Conservation (phyloP, 768 basidiomycete genomes). For the Leccinum aurantiacum region DNA sequence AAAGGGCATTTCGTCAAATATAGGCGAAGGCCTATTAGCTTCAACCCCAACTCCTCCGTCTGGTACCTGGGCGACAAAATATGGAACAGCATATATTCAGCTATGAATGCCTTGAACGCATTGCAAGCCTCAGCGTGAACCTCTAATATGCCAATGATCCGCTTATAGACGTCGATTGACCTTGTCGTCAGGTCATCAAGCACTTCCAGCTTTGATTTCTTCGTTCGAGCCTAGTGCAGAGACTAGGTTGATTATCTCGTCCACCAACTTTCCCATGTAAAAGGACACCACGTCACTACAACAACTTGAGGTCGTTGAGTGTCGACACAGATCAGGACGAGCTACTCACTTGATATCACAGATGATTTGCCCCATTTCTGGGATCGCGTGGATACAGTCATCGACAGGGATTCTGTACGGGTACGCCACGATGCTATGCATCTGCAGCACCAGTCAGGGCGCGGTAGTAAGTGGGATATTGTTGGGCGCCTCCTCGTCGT, state of each 20-base stretch:
- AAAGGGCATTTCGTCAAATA: too few species aligned
- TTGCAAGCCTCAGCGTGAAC: too few species aligned
- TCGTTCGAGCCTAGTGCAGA: neutral
- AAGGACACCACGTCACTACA: too few species aligned
- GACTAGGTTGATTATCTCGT: too few species aligned
- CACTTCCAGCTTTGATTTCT: neutral
- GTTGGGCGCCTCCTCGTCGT: neutral
- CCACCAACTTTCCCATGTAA: too few species aligned
- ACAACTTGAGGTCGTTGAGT: too few species aligned
- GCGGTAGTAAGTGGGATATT: neutral
- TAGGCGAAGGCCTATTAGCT: neutral
- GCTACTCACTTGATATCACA: neutral
- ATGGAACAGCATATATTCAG: slow-evolving; percentile 15
- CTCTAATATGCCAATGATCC: slow-evolving; percentile 21
- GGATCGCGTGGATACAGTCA: neutral
- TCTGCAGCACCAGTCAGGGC: neutral
- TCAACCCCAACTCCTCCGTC: slow-evolving; percentile 13
- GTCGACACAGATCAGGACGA: neutral
- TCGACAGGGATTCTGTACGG: neutral
- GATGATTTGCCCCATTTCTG: neutral
- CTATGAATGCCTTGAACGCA: too few species aligned
- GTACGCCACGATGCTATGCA: neutral
- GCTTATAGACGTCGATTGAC: neutral
- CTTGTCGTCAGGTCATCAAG: neutral
- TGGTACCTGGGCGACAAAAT: slow-evolving; percentile 18